These are phyloP conservation scores for Thelephora aurantiotincta DNA, from an alignment of 768 basidiomycete species.

Conservation along the genomic window DNA sequence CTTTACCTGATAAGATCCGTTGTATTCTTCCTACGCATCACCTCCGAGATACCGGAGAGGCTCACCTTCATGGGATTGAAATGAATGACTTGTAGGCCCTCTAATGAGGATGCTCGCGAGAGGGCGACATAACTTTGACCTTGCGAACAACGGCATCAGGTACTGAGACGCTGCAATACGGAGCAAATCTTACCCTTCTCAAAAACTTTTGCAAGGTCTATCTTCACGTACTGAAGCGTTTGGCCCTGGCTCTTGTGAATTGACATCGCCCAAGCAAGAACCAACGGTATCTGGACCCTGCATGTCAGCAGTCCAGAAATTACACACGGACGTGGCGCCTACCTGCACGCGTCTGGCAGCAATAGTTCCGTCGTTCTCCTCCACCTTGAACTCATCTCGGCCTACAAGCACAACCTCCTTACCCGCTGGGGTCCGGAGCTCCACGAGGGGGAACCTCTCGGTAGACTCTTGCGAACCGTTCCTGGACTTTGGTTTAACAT, in stretches of 20 bases:
- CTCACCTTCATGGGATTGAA: slow-evolving; percentile 63
- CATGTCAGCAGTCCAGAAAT: neutral
- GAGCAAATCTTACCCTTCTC: slow-evolving; percentile 27
- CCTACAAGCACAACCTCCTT: slow-evolving; percentile 34
- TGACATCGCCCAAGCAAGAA: slow-evolving; percentile 65
- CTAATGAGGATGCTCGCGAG: slow-evolving; percentile 76
- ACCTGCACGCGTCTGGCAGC: slow-evolving; percentile 34
- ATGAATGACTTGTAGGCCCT: slow-evolving; percentile 74
- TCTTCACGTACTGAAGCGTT: slow-evolving; percentile 49
- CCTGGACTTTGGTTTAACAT: slow-evolving; percentile 12
- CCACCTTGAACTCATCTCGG: slow-evolving; percentile 38
- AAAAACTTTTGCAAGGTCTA: slow-evolving; percentile 54
- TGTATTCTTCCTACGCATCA: neutral
- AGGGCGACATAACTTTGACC: slow-evolving; percentile 88
- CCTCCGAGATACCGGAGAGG: neutral
- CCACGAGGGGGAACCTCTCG: slow-evolving; percentile 31
- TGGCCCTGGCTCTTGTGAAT: slow-evolving; percentile 74
- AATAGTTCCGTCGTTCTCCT: slow-evolving; percentile 35
- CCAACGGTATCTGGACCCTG: slow-evolving; percentile 47
- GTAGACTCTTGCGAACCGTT: slow-evolving; percentile 19
- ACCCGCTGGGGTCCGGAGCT: slow-evolving; percentile 27
- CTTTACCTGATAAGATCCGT: slow-evolving; percentile 30
- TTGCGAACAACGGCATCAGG: slow-evolving; percentile 12
- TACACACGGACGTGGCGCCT: neutral
- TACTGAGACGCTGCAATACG: neutral